Conservation (phyloP, 805 yeast genomes). For the Saccharomyces jurei region DNA sequence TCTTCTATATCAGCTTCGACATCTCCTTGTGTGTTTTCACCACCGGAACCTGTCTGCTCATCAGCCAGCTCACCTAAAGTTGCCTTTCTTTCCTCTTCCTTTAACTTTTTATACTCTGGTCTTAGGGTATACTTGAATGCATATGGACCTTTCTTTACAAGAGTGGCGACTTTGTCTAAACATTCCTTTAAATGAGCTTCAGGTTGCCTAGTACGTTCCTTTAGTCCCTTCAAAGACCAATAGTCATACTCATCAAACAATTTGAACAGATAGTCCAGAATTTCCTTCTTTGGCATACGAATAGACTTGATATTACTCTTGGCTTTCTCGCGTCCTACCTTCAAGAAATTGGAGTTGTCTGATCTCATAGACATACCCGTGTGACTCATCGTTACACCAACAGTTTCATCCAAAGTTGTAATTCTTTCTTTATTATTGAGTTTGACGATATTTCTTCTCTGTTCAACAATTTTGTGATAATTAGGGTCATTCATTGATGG, state of each 20-base stretch:
- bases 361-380: conserved; percentile 77
- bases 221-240: conserved; percentile 91
- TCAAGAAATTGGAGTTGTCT: conserved; percentile 63
- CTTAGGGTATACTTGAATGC: conserved; percentile 84
- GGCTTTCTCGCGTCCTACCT: conserved; percentile 41
- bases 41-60: conserved; percentile 11
- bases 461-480: conserved; percentile 55
- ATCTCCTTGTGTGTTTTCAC: conserved; percentile 12
- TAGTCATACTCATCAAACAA: conserved; percentile 92
- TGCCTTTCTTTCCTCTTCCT: conserved; percentile 68
- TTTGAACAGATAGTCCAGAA: conserved; percentile 79
- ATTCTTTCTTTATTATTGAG: conserved; percentile 51
- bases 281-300: conserved; percentile 87
- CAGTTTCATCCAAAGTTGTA: conserved; percentile 66
- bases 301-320: conserved; percentile 59
- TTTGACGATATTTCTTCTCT: conserved; percentile 41
- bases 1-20: conserved; percentile 59
- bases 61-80: conserved; percentile 45
- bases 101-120: conserved; percentile 78
- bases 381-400: conserved; percentile 81
- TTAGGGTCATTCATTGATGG: conserved; percentile 70
- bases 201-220: conserved; percentile 92
- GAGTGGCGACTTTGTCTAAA: conserved; percentile 77
- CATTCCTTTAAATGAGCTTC: conserved; percentile 88
- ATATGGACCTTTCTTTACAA: conserved; percentile 92